Base-by-base conservation (phyloP, 257 asterid species). In the Leonotis leonurus region DNA sequence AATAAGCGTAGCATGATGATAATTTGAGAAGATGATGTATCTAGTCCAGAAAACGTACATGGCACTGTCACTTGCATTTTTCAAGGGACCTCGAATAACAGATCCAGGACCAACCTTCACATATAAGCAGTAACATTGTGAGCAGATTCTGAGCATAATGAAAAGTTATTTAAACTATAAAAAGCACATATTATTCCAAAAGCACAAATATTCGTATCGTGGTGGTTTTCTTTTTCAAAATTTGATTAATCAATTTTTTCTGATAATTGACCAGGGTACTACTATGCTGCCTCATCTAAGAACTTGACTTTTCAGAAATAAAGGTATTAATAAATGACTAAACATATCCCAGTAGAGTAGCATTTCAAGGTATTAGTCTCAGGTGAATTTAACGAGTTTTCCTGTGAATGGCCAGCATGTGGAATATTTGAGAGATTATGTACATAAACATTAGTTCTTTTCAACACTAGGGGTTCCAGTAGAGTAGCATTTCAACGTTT, bases 41-140 rank as follows among this genome's bases (percentile, higher is more conserved):
- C 26, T 32, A 57, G 44, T 49, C 7, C 41, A 36, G 43, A 67
- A 72, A 56, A 73, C 90, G 75, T 75, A 90, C 97, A 73, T 73
- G 64, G 61, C 41, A 72, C 68, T 78, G 52, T 56, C 80, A 60
- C 85, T 79, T 53, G 81, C 78, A 80, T 81, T 85, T 69, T 81
- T 74, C 70, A 85, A 66, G 27, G 85, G 94, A 62, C 92, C 95
- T 62, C 88, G 84, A 61, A 90, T 72, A 72, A 77, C 62, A 64
- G 97, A 90, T 66, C 92, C 97, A 69, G 85, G 89, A 46, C 94
- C 97, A 78, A 90, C 88, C 97, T 90, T 72, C 79, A 68, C 17
- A 60, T 12, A 29, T 63, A 62, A 46, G 70, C 32, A 56, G 71
- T 46, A 52, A 62, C 1, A 22, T 22, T 4, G 36, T 77, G n/a